phyloP scores from a whole-genome alignment of 257 asterid genomes.

The Scutellaria minor region DNA sequence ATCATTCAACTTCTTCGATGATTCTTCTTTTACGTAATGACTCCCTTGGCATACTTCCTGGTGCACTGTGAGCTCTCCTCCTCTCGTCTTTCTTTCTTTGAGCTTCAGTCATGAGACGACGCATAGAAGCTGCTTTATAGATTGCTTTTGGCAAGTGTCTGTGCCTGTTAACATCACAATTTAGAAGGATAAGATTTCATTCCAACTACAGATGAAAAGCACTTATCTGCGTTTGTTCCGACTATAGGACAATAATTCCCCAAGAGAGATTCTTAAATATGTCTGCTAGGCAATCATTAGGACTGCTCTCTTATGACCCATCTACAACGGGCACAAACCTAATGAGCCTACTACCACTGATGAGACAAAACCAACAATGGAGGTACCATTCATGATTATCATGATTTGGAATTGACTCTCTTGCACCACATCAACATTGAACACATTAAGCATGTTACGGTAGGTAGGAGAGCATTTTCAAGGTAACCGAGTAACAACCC shows the following conservation, averaged over 20 bases:
- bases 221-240: not conserved
- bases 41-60: constrained; percentile 66
- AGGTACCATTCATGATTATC: too few species aligned
- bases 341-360: too few species aligned
- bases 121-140: constrained; percentile 68
- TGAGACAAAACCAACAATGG: too few species aligned
- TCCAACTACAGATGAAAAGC: not conserved
- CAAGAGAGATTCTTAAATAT: too few species aligned
- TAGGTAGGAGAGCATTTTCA: too few species aligned
- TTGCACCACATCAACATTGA: too few species aligned
- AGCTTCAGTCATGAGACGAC: constrained; percentile 66
- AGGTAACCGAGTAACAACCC: too few species aligned
- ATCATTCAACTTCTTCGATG: constrained; percentile 73
- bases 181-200: not conserved
- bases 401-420: too few species aligned
- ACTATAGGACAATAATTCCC: not conserved
- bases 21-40: constrained; percentile 71
- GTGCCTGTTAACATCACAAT: constrained; percentile 62
- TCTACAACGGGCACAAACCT: too few species aligned
- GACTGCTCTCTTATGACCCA: too few species aligned
- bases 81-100: constrained; percentile 72
- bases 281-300: too few species aligned
- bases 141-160: constrained; percentile 88
- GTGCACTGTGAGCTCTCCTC: constrained; percentile 91
- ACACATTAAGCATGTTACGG: too few species aligned